These are phyloP conservation scores for Camelina neglecta DNA, from an alignment of 345 rosid species.

Conservation along the genomic window DNA sequence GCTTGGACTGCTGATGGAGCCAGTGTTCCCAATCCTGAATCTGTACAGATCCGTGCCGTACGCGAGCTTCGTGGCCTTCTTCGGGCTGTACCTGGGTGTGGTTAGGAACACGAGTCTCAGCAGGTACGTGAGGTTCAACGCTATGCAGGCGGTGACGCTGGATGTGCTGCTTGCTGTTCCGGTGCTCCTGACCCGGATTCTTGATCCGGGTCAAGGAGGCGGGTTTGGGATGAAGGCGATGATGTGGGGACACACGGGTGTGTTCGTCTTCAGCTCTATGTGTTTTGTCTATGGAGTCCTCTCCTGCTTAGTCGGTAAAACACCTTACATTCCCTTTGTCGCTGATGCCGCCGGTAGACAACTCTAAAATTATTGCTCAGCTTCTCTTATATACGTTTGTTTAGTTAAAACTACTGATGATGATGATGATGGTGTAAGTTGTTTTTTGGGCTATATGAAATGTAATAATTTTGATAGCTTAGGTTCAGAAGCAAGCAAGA, in stretches of 20 bases:
- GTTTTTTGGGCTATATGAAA: no score
- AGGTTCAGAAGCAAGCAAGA: no score
- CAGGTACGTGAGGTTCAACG: slow-evolving; percentile 73
- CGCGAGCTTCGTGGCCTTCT: slow-evolving; percentile 89
- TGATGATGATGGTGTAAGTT: no score
- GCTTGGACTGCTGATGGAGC: slow-evolving; percentile 61
- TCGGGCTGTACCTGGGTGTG: slow-evolving; percentile 78
- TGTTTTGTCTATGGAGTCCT: slow-evolving; percentile 68
- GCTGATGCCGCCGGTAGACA: slow-evolving; percentile 89
- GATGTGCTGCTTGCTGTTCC: slow-evolving; percentile 88
- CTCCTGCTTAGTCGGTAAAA: slow-evolving; percentile 65
- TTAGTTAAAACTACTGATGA: no score
- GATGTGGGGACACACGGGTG: slow-evolving; percentile 76
- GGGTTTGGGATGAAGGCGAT: slow-evolving; percentile 64
- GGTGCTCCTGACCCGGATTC: slow-evolving; percentile 59
- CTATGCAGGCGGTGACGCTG: slow-evolving; percentile 92
- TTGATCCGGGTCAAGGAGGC: slow-evolving; percentile 67
- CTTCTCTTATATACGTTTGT: no score
- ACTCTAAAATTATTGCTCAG: slow-evolving; percentile 17
- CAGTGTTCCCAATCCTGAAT: slow-evolving; percentile 68
- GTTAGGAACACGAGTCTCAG: slow-evolving; percentile 78
- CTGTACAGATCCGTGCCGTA: slow-evolving; percentile 81
- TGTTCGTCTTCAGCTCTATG: slow-evolving; percentile 71
- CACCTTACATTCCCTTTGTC: slow-evolving; percentile 84
- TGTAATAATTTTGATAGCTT: no score